Percentiles rank a stretch among this genome's conserved stretches.
These are phyloP conservation scores for Peniophora sp. DNA, from an alignment of 1,284 basidiomycete genomes.

Conservation along the genomic window DNA sequence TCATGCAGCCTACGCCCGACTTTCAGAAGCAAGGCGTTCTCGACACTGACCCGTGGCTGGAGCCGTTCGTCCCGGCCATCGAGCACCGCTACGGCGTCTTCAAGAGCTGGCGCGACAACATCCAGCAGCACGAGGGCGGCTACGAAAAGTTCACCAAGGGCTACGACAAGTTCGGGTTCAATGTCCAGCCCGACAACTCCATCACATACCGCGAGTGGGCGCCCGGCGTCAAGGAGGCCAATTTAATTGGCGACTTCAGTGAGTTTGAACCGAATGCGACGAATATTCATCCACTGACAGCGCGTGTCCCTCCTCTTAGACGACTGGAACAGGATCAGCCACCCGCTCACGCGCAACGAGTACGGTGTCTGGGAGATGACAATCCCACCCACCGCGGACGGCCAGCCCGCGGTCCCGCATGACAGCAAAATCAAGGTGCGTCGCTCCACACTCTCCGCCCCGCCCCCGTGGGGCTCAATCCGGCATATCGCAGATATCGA, in stretches of 20 bases:
- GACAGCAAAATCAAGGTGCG: constrained; percentile 89
- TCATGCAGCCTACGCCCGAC: neutral
- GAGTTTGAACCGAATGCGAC: constrained; percentile 1
- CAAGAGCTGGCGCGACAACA: constrained; percentile 66
- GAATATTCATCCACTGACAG: neutral
- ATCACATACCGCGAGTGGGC: constrained; percentile 95
- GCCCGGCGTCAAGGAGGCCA: constrained; percentile 78
- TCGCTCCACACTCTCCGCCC: neutral
- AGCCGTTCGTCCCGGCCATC: constrained; percentile 68
- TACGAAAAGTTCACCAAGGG: constrained; percentile 86
- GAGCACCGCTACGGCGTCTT: constrained; percentile 66
- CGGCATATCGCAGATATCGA: constrained; percentile 57
- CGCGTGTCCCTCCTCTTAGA: constrained; percentile 40
- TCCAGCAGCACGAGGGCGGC: constrained; percentile 77
- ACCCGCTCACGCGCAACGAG: constrained; percentile 80
- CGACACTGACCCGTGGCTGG: constrained; percentile 65
- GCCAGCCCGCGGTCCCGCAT: constrained; percentile 83
- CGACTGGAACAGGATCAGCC: constrained; percentile 77
- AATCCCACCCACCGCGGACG: constrained; percentile 62
- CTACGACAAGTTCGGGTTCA: constrained; percentile 82
- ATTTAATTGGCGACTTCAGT: constrained; percentile 96
- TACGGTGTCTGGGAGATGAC: constrained; percentile 92
- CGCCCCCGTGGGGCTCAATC: neutral
- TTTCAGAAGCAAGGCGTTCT: constrained; percentile 36
- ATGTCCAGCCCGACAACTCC: constrained; percentile 59